phyloP scores from a whole-genome alignment of 1,284 basidiomycete genomes.

The Marasmius fiardii region DNA sequence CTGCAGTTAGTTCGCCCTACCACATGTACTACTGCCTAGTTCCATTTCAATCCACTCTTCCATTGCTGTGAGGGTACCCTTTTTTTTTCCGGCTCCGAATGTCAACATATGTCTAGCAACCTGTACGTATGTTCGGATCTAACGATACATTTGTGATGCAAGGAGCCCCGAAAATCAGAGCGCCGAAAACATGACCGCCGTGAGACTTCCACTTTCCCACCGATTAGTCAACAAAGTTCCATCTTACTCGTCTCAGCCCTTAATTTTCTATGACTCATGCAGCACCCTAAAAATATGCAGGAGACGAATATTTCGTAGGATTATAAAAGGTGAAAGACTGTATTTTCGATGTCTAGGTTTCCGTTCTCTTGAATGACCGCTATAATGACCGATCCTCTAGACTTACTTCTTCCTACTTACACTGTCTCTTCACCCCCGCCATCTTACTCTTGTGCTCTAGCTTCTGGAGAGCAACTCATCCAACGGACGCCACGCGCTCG shows the following conservation, averaged over 20 bases:
- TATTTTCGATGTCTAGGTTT: background rate
- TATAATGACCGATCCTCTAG: background rate
- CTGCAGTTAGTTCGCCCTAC: no score
- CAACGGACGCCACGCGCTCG: background rate
- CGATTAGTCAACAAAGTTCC: no score
- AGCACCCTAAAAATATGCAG: background rate
- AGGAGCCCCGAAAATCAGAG: no score
- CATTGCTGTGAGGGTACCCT: background rate
- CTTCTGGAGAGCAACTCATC: background rate
- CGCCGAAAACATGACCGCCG: no score
- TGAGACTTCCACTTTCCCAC: no score
- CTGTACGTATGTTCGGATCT: no score
- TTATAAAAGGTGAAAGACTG: no score
- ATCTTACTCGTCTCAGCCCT: no score
- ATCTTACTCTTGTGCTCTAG: background rate
- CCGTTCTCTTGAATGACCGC: background rate
- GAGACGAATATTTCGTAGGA: no score
- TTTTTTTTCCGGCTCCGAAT: background rate
- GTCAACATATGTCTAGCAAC: background rate
- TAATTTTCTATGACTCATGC: background rate
- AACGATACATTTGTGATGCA: no score
- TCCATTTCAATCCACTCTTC: background rate
- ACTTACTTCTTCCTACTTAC: background rate
- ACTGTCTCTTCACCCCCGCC: background rate
- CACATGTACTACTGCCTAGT: no score